Evolutionary conservation across 2,329 filamentous ascomycete genomes (phyloP), one percentile per base, ranked within the genome.

Genomic region (Teratosphaeria viscida): DNA sequence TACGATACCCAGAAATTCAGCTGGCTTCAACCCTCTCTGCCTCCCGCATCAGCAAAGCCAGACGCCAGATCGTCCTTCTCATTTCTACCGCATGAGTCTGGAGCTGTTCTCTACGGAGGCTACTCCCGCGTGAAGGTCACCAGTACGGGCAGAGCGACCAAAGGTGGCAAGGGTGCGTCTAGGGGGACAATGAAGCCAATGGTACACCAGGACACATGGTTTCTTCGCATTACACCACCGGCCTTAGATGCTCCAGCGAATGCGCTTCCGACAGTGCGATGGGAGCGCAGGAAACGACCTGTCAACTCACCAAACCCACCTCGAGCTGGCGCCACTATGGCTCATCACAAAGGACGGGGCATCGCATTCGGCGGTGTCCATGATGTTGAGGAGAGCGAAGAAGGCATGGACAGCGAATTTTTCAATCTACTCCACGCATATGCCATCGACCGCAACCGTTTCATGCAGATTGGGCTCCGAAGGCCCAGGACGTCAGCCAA

Each of bases 351-450:
- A 74, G 92, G 92, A 0, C 85, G 94, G 62, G 94, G 94, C 0
- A 92, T 99, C 60, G 77, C 90, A 68, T 97, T 97, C 71, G 94
- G 94, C 53, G 94, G 94, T 57, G 94, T 99, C 3, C 90, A 96
- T 68, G 71, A 74, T 60, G 71, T 74, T 2, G 71, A 74, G 59
- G 70, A 71, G 59, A 71, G 68, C 57, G 72, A 73, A 57, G 94
- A 99, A 73, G 91, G 89, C 3, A 95, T 99, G 65, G 92, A 99
- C 58, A 95, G 90, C 70, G 92, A 96, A 72, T 99, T 99, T 75
- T 99, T 97, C 78, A 92, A 96, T 68, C 83, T 86, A 59, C 76
- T 97, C 27, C 95, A 89, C 69, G 89, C 92, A 5, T 97, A 92
- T 90, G 96, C 95, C 70, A 85, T 96, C 63, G 94, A 97, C 69